Evolutionary conservation across 192 early-diverging fungal species (phyloP).

Genomic region (Gonapodya prolifera): DNA sequence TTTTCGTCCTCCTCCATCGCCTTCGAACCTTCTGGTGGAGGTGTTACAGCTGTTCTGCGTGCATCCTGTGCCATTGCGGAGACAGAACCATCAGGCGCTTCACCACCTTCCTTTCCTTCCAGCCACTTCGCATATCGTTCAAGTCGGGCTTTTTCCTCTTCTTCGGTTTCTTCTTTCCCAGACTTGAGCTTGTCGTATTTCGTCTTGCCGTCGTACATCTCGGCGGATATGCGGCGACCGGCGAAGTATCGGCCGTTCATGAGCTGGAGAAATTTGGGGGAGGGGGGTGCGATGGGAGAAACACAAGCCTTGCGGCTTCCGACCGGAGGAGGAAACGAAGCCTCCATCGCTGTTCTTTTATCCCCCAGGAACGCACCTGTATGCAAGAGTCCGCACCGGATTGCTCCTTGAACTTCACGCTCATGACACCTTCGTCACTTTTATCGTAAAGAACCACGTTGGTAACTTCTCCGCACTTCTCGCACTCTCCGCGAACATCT

Average conservation of each 20-base stretch:
- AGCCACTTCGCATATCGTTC: constrained; percentile 86
- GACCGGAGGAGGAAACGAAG: background rate
- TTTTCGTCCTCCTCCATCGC: background rate
- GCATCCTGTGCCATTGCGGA: background rate
- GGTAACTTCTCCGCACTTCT: constrained; percentile 84
- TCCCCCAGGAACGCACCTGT: constrained; percentile 35
- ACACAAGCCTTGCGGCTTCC: background rate
- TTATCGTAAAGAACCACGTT: constrained; percentile 86
- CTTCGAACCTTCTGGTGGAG: background rate
- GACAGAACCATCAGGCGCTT: background rate
- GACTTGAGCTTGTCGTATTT: constrained; percentile 52
- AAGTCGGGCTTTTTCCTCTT: constrained; percentile 60
- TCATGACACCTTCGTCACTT: constrained; percentile 69
- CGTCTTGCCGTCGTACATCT: constrained; percentile 69
- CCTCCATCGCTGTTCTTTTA: background rate
- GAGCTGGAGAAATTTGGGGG: constrained; percentile 22
- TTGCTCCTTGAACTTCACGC: constrained; percentile 75
- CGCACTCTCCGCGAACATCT: constrained; percentile 87
- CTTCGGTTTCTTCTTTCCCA: constrained; percentile 48
- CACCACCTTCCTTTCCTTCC: constrained; percentile 30
- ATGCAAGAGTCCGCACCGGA: constrained; percentile 70
- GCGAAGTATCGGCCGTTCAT: constrained; percentile 91
- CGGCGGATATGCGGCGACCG: constrained; percentile 62
- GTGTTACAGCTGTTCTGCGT: background rate
- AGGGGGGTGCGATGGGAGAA: background rate